Conservation (phyloP, 306 rosid species). For the Ormosia semicastrata region DNA sequence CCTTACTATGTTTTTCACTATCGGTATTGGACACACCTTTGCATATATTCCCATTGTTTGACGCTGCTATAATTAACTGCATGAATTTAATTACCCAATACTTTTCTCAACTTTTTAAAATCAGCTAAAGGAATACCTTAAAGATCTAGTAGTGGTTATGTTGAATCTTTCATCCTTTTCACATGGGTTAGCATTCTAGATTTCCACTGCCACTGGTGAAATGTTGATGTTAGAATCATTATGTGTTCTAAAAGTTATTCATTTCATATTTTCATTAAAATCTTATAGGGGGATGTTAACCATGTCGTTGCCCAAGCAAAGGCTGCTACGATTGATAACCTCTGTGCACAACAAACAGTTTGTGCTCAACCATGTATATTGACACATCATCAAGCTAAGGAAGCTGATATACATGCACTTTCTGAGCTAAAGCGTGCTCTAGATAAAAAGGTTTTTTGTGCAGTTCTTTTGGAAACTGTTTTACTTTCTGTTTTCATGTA, state of each 20-base stretch:
- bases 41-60: background rate
- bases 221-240: constrained; percentile 1
- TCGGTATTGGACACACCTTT: background rate
- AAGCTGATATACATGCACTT: constrained; percentile 55
- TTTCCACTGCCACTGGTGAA: background rate
- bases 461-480: background rate
- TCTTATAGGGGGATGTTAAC: constrained; percentile 38
- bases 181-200: background rate
- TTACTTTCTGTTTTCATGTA: background rate
- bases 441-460: constrained; percentile 49
- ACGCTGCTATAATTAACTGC: constrained; percentile 1
- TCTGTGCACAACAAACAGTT: constrained; percentile 27
- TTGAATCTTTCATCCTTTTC: background rate
- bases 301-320: constrained; percentile 31
- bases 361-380: constrained; percentile 32
- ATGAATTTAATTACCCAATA: background rate
- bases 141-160: background rate
- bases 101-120: background rate
- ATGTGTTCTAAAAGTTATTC: background rate
- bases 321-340: constrained; percentile 34
- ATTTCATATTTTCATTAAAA: background rate
- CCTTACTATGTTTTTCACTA: constrained; percentile 9
- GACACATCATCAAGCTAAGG: constrained; percentile 52
- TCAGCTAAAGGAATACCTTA: background rate
- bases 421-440: constrained; percentile 49